Conservation (phyloP, 805 yeast species). For the Candida orba region DNA sequence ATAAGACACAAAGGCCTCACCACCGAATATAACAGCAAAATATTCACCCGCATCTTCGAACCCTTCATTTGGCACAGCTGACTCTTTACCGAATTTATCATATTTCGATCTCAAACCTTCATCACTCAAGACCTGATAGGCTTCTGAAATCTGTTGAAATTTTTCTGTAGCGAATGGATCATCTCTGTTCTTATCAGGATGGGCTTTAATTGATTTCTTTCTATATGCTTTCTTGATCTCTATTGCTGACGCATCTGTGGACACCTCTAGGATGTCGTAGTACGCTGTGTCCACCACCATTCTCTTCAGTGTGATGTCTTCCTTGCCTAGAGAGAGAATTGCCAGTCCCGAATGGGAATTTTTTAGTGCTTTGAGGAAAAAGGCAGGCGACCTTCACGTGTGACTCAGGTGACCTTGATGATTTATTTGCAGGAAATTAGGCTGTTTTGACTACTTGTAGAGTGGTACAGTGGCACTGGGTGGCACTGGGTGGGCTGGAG, state of each 20-base stretch:
- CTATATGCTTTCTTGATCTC: constrained; percentile 78
- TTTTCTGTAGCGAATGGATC: constrained; percentile 70
- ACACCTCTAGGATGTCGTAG: constrained; percentile 59
- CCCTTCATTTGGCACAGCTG: constrained; percentile 62
- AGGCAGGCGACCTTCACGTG: no score
- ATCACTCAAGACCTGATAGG: constrained; percentile 72
- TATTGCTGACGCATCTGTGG: constrained; percentile 48
- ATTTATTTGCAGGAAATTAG: no score
- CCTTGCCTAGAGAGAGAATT: no score
- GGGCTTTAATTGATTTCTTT: constrained; percentile 66
- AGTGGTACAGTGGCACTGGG: no score
- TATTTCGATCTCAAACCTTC: constrained; percentile 56
- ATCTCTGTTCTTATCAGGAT: constrained; percentile 76
- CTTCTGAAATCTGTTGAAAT: constrained; percentile 56
- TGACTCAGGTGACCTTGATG: no score
- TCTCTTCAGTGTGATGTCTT: not conserved
- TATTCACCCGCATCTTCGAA: constrained; percentile 69
- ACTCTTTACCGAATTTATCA: constrained; percentile 70
- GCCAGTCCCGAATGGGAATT: no score
- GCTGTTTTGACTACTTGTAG: no score
- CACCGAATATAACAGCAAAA: constrained; percentile 73
- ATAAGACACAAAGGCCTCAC: constrained; percentile 79
- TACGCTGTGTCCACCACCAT: constrained; percentile 73
- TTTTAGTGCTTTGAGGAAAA: not conserved
- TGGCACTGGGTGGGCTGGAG: no score